phyloP scores from a whole-genome alignment of 1,284 basidiomycete genomes.

The Tylopilus microsporus region DNA sequence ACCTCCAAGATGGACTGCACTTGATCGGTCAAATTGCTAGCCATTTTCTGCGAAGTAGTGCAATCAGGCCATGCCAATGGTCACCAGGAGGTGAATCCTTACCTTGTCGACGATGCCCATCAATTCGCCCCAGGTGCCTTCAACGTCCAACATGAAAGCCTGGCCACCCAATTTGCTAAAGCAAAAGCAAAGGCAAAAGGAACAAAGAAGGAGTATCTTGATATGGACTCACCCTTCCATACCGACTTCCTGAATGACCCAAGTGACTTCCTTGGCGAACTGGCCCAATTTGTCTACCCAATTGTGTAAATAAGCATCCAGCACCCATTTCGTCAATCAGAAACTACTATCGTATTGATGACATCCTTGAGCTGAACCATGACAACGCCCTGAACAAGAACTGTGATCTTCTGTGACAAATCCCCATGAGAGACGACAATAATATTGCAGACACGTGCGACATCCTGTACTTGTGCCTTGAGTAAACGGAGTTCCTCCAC shows the following conservation, averaged over 20 bases:
- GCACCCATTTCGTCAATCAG: conserved; percentile 7
- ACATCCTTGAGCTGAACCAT: conserved; percentile 98
- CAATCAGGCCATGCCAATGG: no score
- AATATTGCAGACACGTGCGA: conserved; percentile 90
- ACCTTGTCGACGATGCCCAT: conserved; percentile 88
- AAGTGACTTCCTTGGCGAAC: conserved; percentile 81
- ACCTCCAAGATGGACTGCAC: conserved; percentile 96
- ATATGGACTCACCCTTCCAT: conserved; percentile 66
- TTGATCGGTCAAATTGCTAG: conserved; percentile 91
- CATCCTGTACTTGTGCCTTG: conserved; percentile 81
- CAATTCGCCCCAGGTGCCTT: conserved; percentile 91
- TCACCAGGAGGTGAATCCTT: neutral
- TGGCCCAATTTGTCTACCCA: conserved; percentile 74
- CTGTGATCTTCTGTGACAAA: conserved; percentile 92
- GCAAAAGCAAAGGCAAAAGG: conserved; percentile 11
- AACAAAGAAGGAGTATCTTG: conserved; percentile 1
- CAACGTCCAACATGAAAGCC: conserved; percentile 86
- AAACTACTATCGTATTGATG: conserved; percentile 88
- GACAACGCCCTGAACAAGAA: conserved; percentile 91
- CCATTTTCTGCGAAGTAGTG: conserved; percentile 26
- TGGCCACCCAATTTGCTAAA: conserved; percentile 83
- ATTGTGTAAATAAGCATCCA: conserved; percentile 10
- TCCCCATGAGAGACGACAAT: conserved; percentile 80
- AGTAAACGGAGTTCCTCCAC: conserved; percentile 73
- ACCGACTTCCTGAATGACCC: conserved; percentile 88